phyloP scores from a whole-genome alignment of 2,329 filamentous ascomycete genomes.

The Mycocentrospora acerina region DNA sequence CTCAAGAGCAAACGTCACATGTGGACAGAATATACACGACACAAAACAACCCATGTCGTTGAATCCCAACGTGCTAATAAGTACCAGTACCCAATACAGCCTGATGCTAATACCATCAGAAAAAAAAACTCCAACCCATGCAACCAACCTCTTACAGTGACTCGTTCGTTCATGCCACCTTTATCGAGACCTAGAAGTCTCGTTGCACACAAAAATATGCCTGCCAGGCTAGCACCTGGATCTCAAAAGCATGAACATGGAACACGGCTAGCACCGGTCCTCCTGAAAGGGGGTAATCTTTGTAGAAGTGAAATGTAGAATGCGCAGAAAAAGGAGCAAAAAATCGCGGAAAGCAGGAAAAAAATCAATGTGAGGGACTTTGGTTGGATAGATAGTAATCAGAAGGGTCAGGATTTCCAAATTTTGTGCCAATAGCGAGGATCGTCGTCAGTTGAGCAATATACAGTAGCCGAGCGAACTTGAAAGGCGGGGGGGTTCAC shows the following conservation, averaged over 20 bases:
- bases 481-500: neutral
- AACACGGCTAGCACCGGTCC: slow-evolving; percentile 33
- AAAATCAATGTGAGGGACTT: slow-evolving; percentile 7
- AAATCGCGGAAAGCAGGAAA: slow-evolving; percentile 1
- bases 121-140: no score
- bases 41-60: no score
- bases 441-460: no score
- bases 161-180: slow-evolving; percentile 9
- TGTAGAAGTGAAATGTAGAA: slow-evolving; percentile 23
- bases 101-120: no score
- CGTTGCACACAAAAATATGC: slow-evolving; percentile 8
- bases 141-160: no score
- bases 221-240: slow-evolving; percentile 32
- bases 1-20: no score
- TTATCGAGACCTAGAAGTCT: slow-evolving; percentile 13
- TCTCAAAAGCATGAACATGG: slow-evolving; percentile 31
- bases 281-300: slow-evolving; percentile 37
- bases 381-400: no score
- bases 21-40: no score
- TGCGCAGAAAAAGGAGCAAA: neutral
- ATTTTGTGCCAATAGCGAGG: no score
- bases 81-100: no score
- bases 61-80: no score
- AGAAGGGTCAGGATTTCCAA: no score
- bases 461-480: neutral